These are phyloP conservation scores for Gentiana macrophylla DNA, from an alignment of 257 asterid species.

Conservation along the genomic window DNA sequence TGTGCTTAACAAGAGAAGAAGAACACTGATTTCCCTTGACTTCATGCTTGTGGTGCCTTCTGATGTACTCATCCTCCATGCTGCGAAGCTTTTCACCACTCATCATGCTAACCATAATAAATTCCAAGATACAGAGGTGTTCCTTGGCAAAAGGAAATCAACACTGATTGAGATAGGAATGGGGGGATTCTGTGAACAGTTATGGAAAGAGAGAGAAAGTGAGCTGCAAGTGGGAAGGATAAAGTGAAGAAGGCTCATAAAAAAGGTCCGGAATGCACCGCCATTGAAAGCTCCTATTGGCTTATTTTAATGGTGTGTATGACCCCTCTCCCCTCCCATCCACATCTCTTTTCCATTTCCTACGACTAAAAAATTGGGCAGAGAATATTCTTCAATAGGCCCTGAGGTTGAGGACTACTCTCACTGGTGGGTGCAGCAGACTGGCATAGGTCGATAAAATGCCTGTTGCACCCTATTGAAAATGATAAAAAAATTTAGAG, in stretches of 20 bases:
- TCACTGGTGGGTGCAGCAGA: no score
- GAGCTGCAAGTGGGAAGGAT: not conserved
- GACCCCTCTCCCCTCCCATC: constrained; percentile 3
- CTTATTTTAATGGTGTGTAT: constrained; percentile 8
- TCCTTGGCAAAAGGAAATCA: not conserved
- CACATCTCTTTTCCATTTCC: constrained; percentile 9
- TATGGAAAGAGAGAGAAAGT: not conserved
- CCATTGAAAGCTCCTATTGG: constrained; percentile 10
- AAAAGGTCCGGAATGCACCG: constrained; percentile 15
- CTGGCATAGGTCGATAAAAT: no score
- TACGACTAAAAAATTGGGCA: not conserved
- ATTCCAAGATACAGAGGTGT: not conserved
- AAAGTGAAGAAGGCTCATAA: not conserved
- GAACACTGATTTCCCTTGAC: constrained; percentile 65
- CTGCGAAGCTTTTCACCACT: constrained; percentile 27
- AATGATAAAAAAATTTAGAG: no score
- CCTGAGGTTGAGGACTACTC: no score
- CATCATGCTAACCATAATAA: constrained; percentile 16
- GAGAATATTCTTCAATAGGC: not conserved
- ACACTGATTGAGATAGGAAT: not conserved
- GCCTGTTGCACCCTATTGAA: no score
- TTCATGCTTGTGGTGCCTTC: constrained; percentile 64
- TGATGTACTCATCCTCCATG: constrained; percentile 56
- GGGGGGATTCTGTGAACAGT: not conserved
- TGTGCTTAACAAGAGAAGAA: constrained; percentile 65